A percentile compares a stretch with the other conserved stretches of the same genome.
Conservation (phyloP, 306 rosid genomes). For the Argentina anserina region DNA sequence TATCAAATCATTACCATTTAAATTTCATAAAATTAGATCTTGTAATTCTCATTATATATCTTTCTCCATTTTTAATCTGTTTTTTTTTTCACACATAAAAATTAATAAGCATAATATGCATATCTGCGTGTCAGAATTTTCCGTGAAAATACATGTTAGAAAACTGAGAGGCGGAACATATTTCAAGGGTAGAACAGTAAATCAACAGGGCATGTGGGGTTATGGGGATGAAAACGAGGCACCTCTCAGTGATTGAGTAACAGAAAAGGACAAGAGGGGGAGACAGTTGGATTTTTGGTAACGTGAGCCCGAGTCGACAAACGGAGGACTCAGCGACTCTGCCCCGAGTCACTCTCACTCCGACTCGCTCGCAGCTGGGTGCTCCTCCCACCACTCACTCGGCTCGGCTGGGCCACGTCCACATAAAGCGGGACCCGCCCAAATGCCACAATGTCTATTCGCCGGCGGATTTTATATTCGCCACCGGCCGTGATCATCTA, state of each 20-base stretch:
- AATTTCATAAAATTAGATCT: too few relatives aligned
- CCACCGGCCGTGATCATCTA: not conserved
- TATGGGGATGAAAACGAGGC: constrained; percentile 35
- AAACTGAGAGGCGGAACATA: not conserved
- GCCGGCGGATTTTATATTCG: not conserved
- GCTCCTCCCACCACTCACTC: not conserved
- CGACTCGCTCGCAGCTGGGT: not conserved
- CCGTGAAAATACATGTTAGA: not conserved
- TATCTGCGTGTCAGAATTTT: too few relatives aligned
- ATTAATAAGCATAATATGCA: too few relatives aligned
- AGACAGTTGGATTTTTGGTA: not conserved
- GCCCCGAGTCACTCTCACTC: not conserved
- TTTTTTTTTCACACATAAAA: too few relatives aligned
- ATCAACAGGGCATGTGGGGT: not conserved
- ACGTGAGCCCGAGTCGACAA: not conserved
- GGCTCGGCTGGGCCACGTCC: constrained; percentile 18
- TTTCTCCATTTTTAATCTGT: too few relatives aligned
- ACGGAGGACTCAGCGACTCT: constrained; percentile 6
- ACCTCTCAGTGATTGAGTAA: not conserved
- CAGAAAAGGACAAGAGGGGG: constrained; percentile 23
- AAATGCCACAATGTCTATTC: not conserved
- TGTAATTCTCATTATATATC: too few relatives aligned
- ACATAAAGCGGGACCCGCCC: constrained; percentile 1
- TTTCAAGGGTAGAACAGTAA: constrained; percentile 10
- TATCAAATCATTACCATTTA: too few relatives aligned